Evolutionary conservation across 768 basidiomycete genomes (phyloP), one percentile per base, ranked within the genome.

Genomic region (Termitomyces sp.): DNA sequence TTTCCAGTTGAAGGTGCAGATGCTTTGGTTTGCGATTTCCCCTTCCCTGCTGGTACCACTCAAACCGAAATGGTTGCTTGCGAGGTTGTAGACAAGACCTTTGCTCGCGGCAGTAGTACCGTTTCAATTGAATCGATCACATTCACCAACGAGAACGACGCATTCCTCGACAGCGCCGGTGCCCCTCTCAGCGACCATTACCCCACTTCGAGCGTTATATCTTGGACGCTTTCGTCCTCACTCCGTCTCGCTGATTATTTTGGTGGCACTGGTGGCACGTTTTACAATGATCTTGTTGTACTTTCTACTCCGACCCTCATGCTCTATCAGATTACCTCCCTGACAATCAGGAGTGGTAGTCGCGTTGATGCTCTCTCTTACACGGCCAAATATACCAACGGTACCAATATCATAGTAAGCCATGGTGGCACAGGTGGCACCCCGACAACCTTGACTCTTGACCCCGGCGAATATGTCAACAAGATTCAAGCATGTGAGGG

Each of bases 11-110:
- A 62, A 10, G 71, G 71, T 32, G 56, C 68, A 4, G 60, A 47
- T 35, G 67, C 67, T 20, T 62, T 74, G 2, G 66, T 72, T 5
- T 76, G 75, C 64, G 58, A 62, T 12, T 67, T 69, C 63, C 71
- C 73, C 14, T 73, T 75, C 61, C 58, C 72, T 0, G 26, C 68
- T 10, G 71, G 71, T 43, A 73, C 69, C 3, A 65, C 66, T 2
- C 68, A 69, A 52, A 55, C 63, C 4, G 56, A 66, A 55, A 66
- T 69, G 64, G 63, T 66, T 6, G 68, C 71, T 14, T 76, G 75
- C 56, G 74, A 76, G 60, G 70, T 69, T n/a, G 73, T 76, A 23
- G 75, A 76, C 64, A 76, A 75, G 68, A 67, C 72, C n/a, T 68
- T 75, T 56, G 61, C 66, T 35, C 72, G 73, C 35, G 61, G 63